Evolutionary conservation across 2,329 filamentous ascomycete species (phyloP).

Genomic region (Torrubiella hemipterigena): DNA sequence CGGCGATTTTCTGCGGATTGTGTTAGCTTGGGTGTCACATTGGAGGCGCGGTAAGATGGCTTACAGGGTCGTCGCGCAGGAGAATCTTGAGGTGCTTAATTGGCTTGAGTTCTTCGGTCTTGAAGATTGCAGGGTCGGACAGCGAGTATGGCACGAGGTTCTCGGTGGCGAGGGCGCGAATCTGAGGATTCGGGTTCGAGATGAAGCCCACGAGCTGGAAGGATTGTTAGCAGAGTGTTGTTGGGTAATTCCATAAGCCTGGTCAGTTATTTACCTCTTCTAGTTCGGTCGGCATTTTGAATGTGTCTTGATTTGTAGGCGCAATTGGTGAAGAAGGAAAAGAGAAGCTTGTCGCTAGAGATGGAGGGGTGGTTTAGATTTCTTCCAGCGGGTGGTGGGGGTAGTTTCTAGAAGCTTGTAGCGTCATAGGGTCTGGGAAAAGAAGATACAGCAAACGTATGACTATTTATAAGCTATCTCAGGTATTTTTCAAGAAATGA

Average conservation of each 20-base stretch:
- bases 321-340: constrained; percentile 1
- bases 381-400: constrained; percentile 3
- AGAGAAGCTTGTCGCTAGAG: constrained; percentile 2
- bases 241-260: no score
- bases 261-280: constrained; percentile 47
- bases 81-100: constrained; percentile 81
- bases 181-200: constrained; percentile 80
- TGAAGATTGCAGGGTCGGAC: constrained; percentile 69
- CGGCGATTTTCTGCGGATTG: constrained; percentile 69
- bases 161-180: constrained; percentile 75
- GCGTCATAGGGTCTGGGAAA: no score
- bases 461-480: no score
- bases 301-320: constrained; percentile 2
- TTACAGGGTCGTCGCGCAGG: constrained; percentile 69
- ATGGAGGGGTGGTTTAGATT: constrained; percentile 5
- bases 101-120: constrained; percentile 63
- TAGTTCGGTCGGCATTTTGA: constrained; percentile 59
- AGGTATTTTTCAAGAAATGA: no score
- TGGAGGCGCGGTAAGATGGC: constrained; percentile 14
- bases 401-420: constrained; percentile 5
- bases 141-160: constrained; percentile 76
- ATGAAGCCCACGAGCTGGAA: constrained; percentile 81
- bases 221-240: constrained; percentile 4
- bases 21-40: constrained; percentile 20
- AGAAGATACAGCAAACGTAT: no score